Conservation (phyloP, 2,329 filamentous ascomycete species). For the Rosellinia necatrix region DNA sequence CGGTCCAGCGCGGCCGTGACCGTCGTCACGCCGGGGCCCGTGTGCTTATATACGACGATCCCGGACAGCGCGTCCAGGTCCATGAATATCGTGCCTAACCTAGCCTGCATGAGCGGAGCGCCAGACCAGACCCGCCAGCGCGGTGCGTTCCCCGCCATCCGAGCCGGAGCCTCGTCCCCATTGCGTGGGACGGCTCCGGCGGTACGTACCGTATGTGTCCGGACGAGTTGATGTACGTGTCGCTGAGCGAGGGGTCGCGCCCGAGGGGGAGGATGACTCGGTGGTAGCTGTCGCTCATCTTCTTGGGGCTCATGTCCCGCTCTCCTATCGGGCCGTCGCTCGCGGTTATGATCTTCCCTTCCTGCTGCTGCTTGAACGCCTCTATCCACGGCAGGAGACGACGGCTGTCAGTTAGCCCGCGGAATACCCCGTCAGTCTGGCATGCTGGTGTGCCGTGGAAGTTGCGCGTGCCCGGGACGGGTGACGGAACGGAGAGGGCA, state of each 20-base stretch:
- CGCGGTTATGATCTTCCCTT: conserved; percentile 40
- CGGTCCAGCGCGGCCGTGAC: conserved; percentile 56
- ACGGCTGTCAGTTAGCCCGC: conserved; percentile 43
- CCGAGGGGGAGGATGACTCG: conserved; percentile 71
- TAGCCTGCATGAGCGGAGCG: no score
- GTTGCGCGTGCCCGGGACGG: conserved; percentile 17
- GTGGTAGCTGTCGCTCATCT: conserved; percentile 74
- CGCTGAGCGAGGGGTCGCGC: conserved; percentile 75
- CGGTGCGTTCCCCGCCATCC: no score
- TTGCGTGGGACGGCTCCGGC: no score
- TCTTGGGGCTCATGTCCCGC: conserved; percentile 66
- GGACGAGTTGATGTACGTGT: conserved; percentile 77
- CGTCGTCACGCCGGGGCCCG: conserved; percentile 58
- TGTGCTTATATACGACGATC: conserved; percentile 73
- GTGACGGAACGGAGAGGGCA: neutral
- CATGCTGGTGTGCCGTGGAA: conserved; percentile 34
- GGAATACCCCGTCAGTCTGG: conserved; percentile 45
- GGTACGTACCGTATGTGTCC: conserved; percentile 68
- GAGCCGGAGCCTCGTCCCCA: no score
- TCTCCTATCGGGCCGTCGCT: conserved; percentile 42
- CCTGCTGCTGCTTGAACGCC: conserved; percentile 61
- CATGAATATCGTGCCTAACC: conserved; percentile 76
- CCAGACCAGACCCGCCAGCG: no score
- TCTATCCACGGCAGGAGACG: conserved; percentile 68
- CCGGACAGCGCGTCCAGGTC: conserved; percentile 79